Evolutionary conservation across 1,139 yeast species (phyloP), one percentile per base, ranked within the genome.

Genomic region (Debaryomyces coudertii): DNA sequence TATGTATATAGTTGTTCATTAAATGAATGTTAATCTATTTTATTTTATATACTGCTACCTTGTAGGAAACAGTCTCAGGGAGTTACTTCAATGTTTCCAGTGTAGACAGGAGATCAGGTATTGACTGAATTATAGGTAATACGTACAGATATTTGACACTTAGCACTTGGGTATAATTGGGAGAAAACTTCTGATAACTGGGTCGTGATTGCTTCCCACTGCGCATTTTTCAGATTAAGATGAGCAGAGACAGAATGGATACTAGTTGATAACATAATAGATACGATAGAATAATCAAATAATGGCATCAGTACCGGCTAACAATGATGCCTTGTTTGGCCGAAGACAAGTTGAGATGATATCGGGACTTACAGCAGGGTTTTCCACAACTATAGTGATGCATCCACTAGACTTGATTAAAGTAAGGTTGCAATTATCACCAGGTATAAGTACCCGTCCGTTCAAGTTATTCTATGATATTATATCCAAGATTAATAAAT

Each of bases 361-460:
- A 1, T 79, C 97, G 0, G 99, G 99, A 0, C 68, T 92, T 11
- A 61, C 83, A 2, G 97, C 98, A 0, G 99, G 99, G 0, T 79
- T 85, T 40, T 66, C 81, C 24, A 85, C 97, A 3, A 92, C 98
- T 2, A 55, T 87, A 3, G 69, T 86, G 5, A 85, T 93, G 40
- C 99, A 93, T 63, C 99, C 99, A 1, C 68, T 93, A 34, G 99
- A 93, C 62, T 73, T 93, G 47, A 69, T 92, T 54, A 93, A 93
- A 65, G 77, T 90, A 11, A 73, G 97, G 47, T 70, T 93, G 37
- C 99, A 93, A 53, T 62, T 80, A 36, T 45, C 66, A 3, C 52
- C 48, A 20, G 49, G 40, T 27, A 36, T 34, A 7, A 40, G 42
- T 12, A 38, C 16, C 30, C 38, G 36, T 11, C 57, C 53, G 7